These are phyloP conservation scores for Pouteria campechiana DNA, from an alignment of 179 eudicot species.

Conservation along the genomic window DNA sequence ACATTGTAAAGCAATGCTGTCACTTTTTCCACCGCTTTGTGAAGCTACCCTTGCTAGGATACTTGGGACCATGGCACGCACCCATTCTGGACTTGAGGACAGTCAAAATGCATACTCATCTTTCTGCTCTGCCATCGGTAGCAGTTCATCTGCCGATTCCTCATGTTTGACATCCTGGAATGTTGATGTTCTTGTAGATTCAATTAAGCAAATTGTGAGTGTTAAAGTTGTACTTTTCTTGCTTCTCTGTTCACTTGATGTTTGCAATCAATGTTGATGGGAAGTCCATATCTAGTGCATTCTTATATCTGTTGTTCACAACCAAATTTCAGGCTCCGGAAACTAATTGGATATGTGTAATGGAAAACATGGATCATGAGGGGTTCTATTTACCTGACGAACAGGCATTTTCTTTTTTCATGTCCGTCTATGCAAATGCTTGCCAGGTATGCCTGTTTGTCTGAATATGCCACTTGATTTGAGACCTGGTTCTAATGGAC, in stretches of 20 bases:
- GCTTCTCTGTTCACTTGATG: not conserved
- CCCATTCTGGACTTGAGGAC: slow-evolving; percentile 55
- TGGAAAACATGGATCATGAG: slow-evolving; percentile 82
- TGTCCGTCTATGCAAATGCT: slow-evolving; percentile 59
- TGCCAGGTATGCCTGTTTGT: slow-evolving; percentile 43
- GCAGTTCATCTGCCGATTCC: slow-evolving; percentile 26
- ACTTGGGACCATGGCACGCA: slow-evolving; percentile 55
- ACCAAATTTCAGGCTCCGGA: slow-evolving; percentile 68
- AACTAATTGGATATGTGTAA: slow-evolving; percentile 60
- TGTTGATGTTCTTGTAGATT: slow-evolving; percentile 53
- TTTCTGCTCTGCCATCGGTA: slow-evolving; percentile 57
- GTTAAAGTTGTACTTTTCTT: not conserved
- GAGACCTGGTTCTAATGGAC: not conserved
- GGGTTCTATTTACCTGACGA: slow-evolving; percentile 73
- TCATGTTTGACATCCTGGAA: slow-evolving; percentile 65
- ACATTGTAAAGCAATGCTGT: slow-evolving; percentile 72
- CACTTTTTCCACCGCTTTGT: slow-evolving; percentile 60
- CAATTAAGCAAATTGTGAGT: slow-evolving; percentile 81
- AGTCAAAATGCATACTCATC: slow-evolving; percentile 37
- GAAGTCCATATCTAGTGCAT: not conserved
- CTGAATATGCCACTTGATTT: slow-evolving; percentile 4
- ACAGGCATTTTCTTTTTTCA: slow-evolving; percentile 60
- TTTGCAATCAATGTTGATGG: not conserved
- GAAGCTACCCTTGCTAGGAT: slow-evolving; percentile 62
- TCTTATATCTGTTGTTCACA: slow-evolving; percentile 4